Evolutionary conservation across 257 asterid genomes (phyloP).

Genomic region (Solanum etuberosum): DNA sequence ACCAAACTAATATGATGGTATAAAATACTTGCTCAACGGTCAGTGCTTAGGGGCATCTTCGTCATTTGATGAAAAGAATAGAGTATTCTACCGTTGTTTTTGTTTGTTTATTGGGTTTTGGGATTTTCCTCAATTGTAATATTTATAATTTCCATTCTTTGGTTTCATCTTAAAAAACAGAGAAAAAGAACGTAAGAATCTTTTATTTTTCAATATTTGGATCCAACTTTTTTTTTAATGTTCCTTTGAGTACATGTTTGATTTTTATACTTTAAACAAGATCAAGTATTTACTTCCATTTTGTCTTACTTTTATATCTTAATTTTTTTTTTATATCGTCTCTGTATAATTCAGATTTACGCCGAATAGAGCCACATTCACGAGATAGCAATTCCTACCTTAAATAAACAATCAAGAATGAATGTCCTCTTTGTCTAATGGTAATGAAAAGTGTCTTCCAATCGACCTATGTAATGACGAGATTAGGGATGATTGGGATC

Average conservation of each 20-base stretch:
- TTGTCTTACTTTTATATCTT: not conserved
- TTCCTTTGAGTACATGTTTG: not conserved
- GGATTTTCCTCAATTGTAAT: not conserved
- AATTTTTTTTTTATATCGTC: too few relatives aligned
- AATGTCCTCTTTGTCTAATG: too few relatives aligned
- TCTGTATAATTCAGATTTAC: too few relatives aligned
- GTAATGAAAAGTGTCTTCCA: not conserved
- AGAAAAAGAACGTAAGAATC: not conserved
- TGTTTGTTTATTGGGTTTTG: conserved; percentile 12
- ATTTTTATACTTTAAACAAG: too few relatives aligned
- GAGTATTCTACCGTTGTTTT: conserved; percentile 20
- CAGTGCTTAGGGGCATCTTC: conserved; percentile 13
- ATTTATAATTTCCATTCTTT: not conserved
- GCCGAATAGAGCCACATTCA: too few relatives aligned
- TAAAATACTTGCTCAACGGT: conserved; percentile 7
- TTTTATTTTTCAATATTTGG: not conserved
- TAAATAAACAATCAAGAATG: not conserved
- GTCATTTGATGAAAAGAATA: conserved; percentile 6
- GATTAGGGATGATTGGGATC: too few relatives aligned
- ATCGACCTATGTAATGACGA: not conserved
- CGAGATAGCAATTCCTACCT: fast-evolving
- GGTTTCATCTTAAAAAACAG: not conserved
- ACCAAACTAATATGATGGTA: too few relatives aligned
- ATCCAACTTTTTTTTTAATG: not conserved
- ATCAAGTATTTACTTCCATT: not conserved